A percentile compares a stretch with the other conserved stretches of the same genome.
phyloP scores from a whole-genome alignment of 2,329 filamentous ascomycete species.

The Alternaria gansuensis region DNA sequence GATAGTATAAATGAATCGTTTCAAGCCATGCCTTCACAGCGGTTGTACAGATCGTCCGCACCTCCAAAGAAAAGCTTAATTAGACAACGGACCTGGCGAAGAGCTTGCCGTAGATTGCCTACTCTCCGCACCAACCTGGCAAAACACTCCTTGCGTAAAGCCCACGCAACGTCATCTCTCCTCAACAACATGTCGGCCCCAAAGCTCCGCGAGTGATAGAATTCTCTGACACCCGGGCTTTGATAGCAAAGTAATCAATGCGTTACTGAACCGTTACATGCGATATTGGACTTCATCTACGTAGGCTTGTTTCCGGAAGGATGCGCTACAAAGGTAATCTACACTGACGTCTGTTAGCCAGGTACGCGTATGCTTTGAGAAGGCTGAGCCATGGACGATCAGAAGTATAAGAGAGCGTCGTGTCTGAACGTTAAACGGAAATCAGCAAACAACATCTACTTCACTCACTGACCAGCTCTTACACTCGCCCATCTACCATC shows the following conservation, averaged over 20 bases:
- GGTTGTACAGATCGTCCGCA: background rate
- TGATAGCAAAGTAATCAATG: background rate
- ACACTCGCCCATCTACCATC: background rate
- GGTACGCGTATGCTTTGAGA: background rate
- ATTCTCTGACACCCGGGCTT: conserved; percentile 10
- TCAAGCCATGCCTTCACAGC: background rate
- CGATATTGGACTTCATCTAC: conserved; percentile 25
- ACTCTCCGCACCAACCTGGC: background rate
- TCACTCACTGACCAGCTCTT: background rate
- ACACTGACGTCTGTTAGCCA: background rate
- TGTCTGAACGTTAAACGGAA: conserved; percentile 5
- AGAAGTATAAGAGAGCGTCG: conserved; percentile 7
- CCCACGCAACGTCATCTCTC: conserved; percentile 4
- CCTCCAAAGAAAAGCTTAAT: background rate
- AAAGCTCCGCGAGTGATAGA: conserved; percentile 2
- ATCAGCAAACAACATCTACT: background rate
- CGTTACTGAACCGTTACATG: background rate
- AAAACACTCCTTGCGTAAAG: background rate
- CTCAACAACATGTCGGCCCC: conserved; percentile 1
- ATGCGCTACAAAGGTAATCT: conserved; percentile 1
- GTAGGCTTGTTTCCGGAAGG: background rate
- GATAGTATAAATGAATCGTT: background rate
- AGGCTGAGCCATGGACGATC: background rate
- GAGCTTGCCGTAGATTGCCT: conserved; percentile 11
- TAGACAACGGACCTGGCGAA: background rate